phyloP scores from a whole-genome alignment of 805 yeast genomes.

The Candida sithepensis region DNA sequence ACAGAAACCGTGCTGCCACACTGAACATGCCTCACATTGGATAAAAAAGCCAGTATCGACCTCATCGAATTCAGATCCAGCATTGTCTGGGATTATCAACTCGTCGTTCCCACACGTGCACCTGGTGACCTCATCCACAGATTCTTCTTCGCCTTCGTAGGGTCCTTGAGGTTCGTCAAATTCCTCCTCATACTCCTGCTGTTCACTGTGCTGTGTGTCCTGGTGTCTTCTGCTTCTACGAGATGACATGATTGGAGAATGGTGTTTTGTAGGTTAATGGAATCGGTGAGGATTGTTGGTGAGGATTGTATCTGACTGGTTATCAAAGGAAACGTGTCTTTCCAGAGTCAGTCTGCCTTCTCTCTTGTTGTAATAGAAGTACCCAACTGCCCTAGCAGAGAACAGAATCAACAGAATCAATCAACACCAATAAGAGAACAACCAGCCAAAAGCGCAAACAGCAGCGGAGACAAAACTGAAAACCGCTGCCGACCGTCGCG shows the following conservation, averaged over 20 bases:
- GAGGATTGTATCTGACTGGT: too few relatives aligned
- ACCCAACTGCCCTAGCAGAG: too few relatives aligned
- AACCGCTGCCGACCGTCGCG: too few relatives aligned
- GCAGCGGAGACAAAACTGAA: too few relatives aligned
- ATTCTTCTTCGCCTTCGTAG: conserved; percentile 23
- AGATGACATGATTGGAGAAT: conserved; percentile 28
- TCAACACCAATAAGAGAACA: too few relatives aligned
- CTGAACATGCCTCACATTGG: conserved; percentile 87
- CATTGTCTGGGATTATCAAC: conserved; percentile 28
- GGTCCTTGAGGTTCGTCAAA: conserved; percentile 10
- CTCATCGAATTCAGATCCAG: conserved; percentile 35
- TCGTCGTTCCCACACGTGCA: conserved; percentile 55
- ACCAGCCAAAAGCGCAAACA: too few relatives aligned
- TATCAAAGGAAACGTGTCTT: too few relatives aligned
- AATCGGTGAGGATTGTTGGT: too few relatives aligned
- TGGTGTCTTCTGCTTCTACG: conserved; percentile 30
- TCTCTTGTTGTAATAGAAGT: too few relatives aligned
- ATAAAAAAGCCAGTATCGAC: conserved; percentile 60
- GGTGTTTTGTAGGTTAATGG: too few relatives aligned
- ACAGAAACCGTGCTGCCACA: conserved; percentile 98
- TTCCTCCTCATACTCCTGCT: conserved; percentile 19
- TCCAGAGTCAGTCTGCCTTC: too few relatives aligned
- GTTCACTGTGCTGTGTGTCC: conserved; percentile 17
- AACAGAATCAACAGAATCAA: too few relatives aligned
- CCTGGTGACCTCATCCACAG: conserved; percentile 45